phyloP scores from a whole-genome alignment of 2,329 filamentous ascomycete genomes.

The Sclerotinia spermophila region DNA sequence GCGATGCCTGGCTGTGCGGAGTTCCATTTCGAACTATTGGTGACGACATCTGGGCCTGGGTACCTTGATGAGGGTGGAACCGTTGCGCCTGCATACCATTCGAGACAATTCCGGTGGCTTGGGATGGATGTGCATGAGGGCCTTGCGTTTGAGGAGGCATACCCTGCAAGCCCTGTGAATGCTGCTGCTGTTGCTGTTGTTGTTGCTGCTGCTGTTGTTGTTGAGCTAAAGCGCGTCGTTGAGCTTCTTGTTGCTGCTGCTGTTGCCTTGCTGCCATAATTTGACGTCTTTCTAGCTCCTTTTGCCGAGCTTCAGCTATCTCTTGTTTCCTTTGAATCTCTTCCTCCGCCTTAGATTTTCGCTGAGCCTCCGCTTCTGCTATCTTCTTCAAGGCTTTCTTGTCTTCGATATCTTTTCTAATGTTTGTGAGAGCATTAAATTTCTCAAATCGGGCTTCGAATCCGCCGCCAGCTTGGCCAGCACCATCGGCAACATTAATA shows the following conservation, averaged over 20 bases:
- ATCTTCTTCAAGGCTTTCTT: conserved; percentile 73
- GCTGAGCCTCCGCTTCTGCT: conserved; percentile 50
- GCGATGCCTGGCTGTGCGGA: conserved; percentile 62
- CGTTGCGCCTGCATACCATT: conserved; percentile 39
- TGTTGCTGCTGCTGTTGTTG: too few relatives aligned
- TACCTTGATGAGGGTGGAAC: conserved; percentile 47
- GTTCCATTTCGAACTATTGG: conserved; percentile 62
- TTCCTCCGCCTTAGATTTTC: conserved; percentile 46
- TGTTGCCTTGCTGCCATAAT: conserved; percentile 24
- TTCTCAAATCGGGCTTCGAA: conserved; percentile 86
- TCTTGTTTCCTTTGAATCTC: conserved; percentile 45
- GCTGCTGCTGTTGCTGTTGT: conserved; percentile 36
- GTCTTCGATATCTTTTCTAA: conserved; percentile 73
- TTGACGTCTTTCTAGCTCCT: conserved; percentile 34
- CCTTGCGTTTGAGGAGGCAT: conserved; percentile 33
- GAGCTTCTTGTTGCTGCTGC: conserved; percentile 38
- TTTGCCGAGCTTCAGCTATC: conserved; percentile 33
- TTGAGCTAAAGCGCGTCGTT: conserved; percentile 39
- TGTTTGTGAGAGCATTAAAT: conserved; percentile 87
- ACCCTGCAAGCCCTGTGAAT: conserved; percentile 25
- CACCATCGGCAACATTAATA: conserved; percentile 61
- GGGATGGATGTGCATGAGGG: conserved; percentile 44
- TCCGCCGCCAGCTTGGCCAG: conserved; percentile 67
- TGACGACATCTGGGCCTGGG: conserved; percentile 64
- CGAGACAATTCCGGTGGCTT: conserved; percentile 42